phyloP scores from a whole-genome alignment of 208 protist genomes.

The Crithidia bombi region DNA sequence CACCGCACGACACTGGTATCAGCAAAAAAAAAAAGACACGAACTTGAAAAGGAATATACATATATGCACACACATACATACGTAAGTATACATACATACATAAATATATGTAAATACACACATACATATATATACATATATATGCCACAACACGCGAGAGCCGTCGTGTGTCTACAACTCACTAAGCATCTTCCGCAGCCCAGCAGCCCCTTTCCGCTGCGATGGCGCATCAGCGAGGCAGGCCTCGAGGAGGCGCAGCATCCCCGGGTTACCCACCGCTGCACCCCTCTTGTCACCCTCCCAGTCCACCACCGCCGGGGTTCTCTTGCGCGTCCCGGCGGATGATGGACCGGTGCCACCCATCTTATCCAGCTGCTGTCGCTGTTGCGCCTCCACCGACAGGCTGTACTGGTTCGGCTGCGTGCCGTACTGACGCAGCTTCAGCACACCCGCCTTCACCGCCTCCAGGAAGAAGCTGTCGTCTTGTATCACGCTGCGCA shows the following conservation, averaged over 20 bases:
- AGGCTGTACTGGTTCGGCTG: slow-evolving; percentile 29
- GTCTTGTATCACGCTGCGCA: slow-evolving; percentile 19
- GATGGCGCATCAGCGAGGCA: slow-evolving; percentile 31
- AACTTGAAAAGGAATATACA: too few species aligned
- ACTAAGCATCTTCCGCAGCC: slow-evolving; percentile 38
- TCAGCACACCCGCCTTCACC: slow-evolving; percentile 7
- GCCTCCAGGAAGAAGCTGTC: slow-evolving; percentile 23
- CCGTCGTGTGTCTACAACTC: slow-evolving; percentile 13
- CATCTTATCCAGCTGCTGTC: slow-evolving; percentile 5
- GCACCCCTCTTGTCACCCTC: slow-evolving; percentile 9
- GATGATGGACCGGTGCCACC: neutral
- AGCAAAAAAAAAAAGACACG: too few species aligned
- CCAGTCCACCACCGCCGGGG: neutral
- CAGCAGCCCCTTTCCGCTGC: slow-evolving; percentile 34
- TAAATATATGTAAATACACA: too few species aligned
- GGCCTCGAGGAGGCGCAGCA: slow-evolving; percentile 42
- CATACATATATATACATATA: too few species aligned
- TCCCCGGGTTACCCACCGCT: slow-evolving; percentile 11
- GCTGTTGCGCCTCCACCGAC: neutral
- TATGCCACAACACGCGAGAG: neutral
- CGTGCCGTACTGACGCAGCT: slow-evolving; percentile 30
- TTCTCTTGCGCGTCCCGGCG: neutral
- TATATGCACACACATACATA: too few species aligned
- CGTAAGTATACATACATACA: too few species aligned
- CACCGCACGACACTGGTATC: too few species aligned